Percentiles rank a stretch among this genome's conserved stretches.
Conservation (phyloP, 2,329 filamentous ascomycete species). For the Ophiocordyceps sinensis region DNA sequence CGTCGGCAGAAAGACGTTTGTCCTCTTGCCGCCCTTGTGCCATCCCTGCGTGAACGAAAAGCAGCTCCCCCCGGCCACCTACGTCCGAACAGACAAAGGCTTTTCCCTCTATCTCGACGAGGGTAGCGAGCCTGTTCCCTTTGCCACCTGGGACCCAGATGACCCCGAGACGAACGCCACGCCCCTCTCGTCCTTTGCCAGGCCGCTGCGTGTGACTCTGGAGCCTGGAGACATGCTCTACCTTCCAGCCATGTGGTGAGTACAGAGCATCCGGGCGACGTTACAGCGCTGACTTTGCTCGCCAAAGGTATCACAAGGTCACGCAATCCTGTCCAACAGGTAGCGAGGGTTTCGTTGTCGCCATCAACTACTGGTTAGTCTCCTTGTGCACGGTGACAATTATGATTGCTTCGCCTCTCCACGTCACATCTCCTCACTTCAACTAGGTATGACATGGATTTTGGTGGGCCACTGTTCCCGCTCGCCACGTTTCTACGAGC, state of each 20-base stretch:
- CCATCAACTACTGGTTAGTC: conserved; percentile 66
- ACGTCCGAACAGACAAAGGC: conserved; percentile 22
- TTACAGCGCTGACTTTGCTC: not conserved
- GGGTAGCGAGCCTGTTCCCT: conserved; percentile 35
- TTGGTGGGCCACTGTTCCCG: conserved; percentile 53
- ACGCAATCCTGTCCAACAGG: conserved; percentile 53
- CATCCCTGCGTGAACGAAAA: conserved; percentile 55
- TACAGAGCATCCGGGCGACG: not conserved
- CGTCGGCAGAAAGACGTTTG: conserved; percentile 58
- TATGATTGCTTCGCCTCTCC: not conserved
- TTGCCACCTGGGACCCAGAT: conserved; percentile 65
- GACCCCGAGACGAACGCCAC: conserved; percentile 32
- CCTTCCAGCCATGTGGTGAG: conserved; percentile 64
- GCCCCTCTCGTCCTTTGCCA: conserved; percentile 41
- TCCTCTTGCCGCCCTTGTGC: conserved; percentile 57
- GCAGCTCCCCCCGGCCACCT: conserved; percentile 41
- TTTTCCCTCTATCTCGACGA: conserved; percentile 21
- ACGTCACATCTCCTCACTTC: not conserved
- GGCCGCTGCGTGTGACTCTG: conserved; percentile 52
- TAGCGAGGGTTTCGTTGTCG: conserved; percentile 59
- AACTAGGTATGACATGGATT: conserved; percentile 65
- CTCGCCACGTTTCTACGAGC: conserved; percentile 38
- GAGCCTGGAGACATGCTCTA: conserved; percentile 69
- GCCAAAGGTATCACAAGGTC: conserved; percentile 60
- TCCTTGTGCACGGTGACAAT: not conserved